Evolutionary conservation across 2,329 filamentous ascomycete species (phyloP).

Genomic region (Fusarium staphyleae): DNA sequence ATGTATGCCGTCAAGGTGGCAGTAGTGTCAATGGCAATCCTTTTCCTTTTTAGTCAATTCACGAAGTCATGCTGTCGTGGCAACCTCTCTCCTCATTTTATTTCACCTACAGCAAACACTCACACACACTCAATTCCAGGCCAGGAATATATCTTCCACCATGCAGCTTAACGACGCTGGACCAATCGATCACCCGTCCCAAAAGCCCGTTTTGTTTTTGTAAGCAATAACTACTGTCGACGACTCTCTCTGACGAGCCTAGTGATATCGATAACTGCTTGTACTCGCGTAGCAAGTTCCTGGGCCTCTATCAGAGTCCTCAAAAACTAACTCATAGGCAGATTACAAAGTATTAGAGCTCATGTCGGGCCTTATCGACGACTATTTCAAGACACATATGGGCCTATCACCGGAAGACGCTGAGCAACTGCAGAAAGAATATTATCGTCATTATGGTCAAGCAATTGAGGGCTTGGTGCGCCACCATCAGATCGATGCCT

Average conservation of each 20-base stretch:
- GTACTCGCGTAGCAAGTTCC: conserved; percentile 77
- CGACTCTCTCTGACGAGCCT: conserved; percentile 35
- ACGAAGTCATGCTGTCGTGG: too few species aligned
- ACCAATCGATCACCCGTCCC: background rate
- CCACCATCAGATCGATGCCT: conserved; percentile 91
- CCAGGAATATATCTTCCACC: too few species aligned
- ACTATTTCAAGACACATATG: conserved; percentile 71
- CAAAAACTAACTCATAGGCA: conserved; percentile 39
- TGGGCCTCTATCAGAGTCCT: fast-evolving
- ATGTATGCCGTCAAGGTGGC: too few species aligned
- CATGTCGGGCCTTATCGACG: conserved; percentile 82
- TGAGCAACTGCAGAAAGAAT: conserved; percentile 83
- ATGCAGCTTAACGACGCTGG: too few species aligned
- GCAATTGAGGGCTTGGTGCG: conserved; percentile 93
- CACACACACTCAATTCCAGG: too few species aligned
- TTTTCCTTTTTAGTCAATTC: too few species aligned
- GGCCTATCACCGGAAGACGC: conserved; percentile 78
- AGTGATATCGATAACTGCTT: conserved; percentile 99
- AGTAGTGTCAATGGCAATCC: too few species aligned
- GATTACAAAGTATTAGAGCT: conserved; percentile 82
- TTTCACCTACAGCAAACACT: too few species aligned
- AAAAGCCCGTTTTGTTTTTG: conserved; percentile 54
- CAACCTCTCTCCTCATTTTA: too few species aligned
- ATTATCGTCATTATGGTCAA: conserved; percentile 96
- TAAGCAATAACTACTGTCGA: conserved; percentile 23